A percentile compares a stretch with the other conserved stretches of the same genome.
These are phyloP conservation scores for Paecilomyces dactylethromorphus DNA, from an alignment of 2,329 filamentous ascomycete genomes.

Conservation along the genomic window DNA sequence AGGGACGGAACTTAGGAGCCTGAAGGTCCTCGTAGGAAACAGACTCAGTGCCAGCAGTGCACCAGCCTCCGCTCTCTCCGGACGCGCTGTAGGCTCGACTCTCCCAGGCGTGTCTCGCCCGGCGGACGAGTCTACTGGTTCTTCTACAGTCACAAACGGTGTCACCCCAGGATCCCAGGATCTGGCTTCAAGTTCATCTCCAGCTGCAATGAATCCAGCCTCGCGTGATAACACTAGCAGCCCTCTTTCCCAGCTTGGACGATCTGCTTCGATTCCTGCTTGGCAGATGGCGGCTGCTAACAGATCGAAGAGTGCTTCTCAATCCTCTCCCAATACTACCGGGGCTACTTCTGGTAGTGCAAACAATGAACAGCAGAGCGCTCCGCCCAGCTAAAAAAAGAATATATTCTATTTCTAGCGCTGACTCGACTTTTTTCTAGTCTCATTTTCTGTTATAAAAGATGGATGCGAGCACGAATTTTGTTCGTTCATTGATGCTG, in stretches of 20 bases:
- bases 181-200: constrained; percentile 18
- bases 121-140: constrained; percentile 14
- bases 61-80: constrained; percentile 22
- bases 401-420: neutral
- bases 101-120: constrained; percentile 16
- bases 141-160: constrained; percentile 18
- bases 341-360: constrained; percentile 14
- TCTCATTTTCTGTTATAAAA: neutral
- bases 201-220: constrained; percentile 23
- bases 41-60: constrained; percentile 42
- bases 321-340: constrained; percentile 16
- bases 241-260: constrained; percentile 45
- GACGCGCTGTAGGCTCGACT: constrained; percentile 21
- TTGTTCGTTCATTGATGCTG: neutral
- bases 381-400: constrained; percentile 20
- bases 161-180: constrained; percentile 21
- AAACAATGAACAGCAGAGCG: constrained; percentile 20
- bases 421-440: neutral
- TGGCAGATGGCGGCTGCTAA: constrained; percentile 71
- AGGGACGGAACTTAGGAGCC: constrained; percentile 77
- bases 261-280: constrained; percentile 63
- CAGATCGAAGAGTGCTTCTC: constrained; percentile 33
- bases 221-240: constrained; percentile 27
- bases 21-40: constrained; percentile 78
- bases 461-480: neutral